These are phyloP conservation scores for Magnusiomyces sp. DNA, from an alignment of 1,139 yeast species.

Conservation along the genomic window DNA sequence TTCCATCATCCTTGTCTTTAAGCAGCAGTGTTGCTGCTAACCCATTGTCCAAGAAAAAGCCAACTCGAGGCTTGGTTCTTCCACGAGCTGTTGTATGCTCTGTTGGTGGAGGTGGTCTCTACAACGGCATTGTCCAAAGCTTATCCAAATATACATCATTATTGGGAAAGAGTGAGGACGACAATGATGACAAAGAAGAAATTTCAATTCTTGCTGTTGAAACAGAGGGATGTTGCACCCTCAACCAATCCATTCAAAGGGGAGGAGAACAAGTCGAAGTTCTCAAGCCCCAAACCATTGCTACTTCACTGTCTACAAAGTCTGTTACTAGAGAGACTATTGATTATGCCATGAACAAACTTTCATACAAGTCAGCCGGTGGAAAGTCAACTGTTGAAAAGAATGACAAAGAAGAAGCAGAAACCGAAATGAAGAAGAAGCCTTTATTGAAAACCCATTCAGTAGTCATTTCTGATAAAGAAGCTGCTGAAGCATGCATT, in stretches of 20 bases:
- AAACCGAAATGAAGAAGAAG: neutral
- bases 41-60: neutral
- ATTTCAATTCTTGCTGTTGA: conserved; percentile 55
- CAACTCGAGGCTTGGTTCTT: neutral
- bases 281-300: conserved; percentile 46
- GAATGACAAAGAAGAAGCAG: neutral
- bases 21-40: neutral
- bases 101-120: conserved; percentile 71
- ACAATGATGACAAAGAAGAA: too few relatives aligned
- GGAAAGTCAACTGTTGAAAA: too few relatives aligned
- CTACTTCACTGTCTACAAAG: conserved; percentile 56
- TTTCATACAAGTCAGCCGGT: conserved; percentile 11
- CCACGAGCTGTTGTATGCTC: conserved; percentile 50
- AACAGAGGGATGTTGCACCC: conserved; percentile 55
- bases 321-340: conserved; percentile 45
- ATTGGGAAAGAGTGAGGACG: too few relatives aligned
- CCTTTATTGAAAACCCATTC: conserved; percentile 35
- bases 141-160: conserved; percentile 34
- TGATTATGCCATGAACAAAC: conserved; percentile 33
- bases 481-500: conserved; percentile 42
- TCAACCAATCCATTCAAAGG: conserved; percentile 41
- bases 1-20: neutral
- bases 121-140: conserved; percentile 56
- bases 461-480: conserved; percentile 45
- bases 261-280: conserved; percentile 32